Evolutionary conservation across 1,139 yeast species (phyloP).

Genomic region (Kodamaea arcana): DNA sequence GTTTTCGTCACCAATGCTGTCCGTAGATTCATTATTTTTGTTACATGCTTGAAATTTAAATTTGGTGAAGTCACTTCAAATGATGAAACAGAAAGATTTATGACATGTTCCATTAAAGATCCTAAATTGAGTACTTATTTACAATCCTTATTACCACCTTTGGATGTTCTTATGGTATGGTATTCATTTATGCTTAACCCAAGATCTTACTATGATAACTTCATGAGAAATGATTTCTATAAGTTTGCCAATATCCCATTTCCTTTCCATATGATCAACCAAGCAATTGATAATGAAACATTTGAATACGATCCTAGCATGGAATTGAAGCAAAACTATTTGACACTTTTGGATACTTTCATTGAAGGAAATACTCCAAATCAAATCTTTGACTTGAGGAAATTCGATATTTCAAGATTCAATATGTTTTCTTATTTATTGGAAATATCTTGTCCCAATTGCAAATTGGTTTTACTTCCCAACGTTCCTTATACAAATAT

Average conservation of each 20-base stretch:
- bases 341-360: conserved; percentile 2
- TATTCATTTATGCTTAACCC: conserved; percentile 28
- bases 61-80: neutral
- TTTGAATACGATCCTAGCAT: conserved; percentile 14
- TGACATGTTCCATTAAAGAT: neutral
- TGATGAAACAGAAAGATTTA: conserved; percentile 1
- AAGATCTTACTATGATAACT: conserved; percentile 22
- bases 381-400: conserved; percentile 3
- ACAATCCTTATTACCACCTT: conserved; percentile 21
- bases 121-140: conserved; percentile 1
- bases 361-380: conserved; percentile 1
- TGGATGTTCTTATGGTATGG: conserved; percentile 37
- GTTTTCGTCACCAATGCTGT: conserved; percentile 8
- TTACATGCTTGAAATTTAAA: conserved; percentile 4
- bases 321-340: conserved; percentile 1
- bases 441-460: conserved; percentile 18
- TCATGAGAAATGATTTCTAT: conserved; percentile 18
- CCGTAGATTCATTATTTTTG: conserved; percentile 6
- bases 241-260: conserved; percentile 19
- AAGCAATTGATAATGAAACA: conserved; percentile 16
- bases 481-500: conserved; percentile 15
- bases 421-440: conserved; percentile 3
- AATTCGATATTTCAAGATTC: conserved; percentile 1
- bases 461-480: conserved; percentile 10
- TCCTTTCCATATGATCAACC: conserved; percentile 20